Conservation (phyloP, 257 asterid genomes). For the Solanum infundibuliforme region DNA sequence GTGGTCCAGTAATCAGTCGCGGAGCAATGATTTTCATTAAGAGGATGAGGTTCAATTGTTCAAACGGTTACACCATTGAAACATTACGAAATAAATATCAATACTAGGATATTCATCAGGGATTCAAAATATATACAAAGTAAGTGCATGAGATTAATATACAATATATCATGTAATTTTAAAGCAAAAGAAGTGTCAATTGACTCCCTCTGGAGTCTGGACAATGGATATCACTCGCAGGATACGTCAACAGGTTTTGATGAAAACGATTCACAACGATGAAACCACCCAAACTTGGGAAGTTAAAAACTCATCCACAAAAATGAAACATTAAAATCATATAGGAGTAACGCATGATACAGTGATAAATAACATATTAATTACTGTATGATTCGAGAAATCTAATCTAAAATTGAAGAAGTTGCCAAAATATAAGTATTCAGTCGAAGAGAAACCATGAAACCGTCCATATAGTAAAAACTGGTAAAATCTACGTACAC, state of each 20-base stretch:
- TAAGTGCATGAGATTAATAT: too few relatives aligned
- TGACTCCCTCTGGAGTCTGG: too few relatives aligned
- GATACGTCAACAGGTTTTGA: not conserved
- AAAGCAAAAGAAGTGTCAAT: too few relatives aligned
- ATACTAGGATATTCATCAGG: not conserved
- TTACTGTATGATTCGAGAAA: not conserved
- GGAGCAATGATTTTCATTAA: rapidly evolving
- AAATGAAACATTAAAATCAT: rapidly evolving
- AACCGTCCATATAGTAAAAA: slow-evolving; percentile 14
- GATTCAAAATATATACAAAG: too few relatives aligned
- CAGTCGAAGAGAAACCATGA: not conserved
- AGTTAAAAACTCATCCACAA: not conserved
- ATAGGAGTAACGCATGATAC: not conserved
- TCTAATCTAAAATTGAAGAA: too few relatives aligned
- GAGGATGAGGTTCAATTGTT: not conserved
- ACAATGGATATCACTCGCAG: not conserved
- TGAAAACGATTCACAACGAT: not conserved
- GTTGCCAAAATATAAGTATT: not conserved
- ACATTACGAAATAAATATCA: not conserved
- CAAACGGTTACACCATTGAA: not conserved
- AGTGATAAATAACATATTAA: not conserved
- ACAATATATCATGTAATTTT: not conserved
- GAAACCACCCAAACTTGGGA: not conserved
- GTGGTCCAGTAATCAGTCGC: not conserved
- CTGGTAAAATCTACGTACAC: slow-evolving; percentile 15